Evolutionary conservation across 345 rosid species (phyloP), one percentile per base, ranked within the genome.

Genomic region (Ceriops tagal): DNA sequence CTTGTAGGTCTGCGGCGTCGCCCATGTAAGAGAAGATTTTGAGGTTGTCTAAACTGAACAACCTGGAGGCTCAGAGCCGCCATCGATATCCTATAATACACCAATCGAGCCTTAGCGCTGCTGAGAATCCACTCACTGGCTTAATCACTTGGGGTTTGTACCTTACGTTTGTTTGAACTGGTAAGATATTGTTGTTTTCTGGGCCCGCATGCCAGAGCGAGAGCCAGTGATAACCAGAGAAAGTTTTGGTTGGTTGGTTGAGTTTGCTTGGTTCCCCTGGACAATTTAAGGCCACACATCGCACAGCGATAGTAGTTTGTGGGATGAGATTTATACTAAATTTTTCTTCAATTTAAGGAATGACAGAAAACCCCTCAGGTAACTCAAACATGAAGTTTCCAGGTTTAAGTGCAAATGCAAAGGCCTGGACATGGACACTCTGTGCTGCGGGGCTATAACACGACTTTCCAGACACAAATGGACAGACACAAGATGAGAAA

Each of bases 41-140:
- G 66, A 49, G 82, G 21, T 9, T 71, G 51, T 24, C 56, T 53
- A 19, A 75, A 71, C 46, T 78, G 80, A 47, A 78, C 73, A 26
- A 79, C 61, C 80, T 79, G 90, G 72, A 85, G 74, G 78, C 85
- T 81, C 64, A 85, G 71, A 75, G 88, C 86, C 83, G 82, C 88
- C 97, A 89, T 92, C 79, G 72, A 78, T 74, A 10, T 47, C 8
- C 15, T 34, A 2, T 31, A 2, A 28, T n/a, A 55, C 28, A 13
- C 43, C 16, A 20, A 18, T 8, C 6, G 30, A 26, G 61, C 61
- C 57, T 64, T 30, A 37, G 58, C 13, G 22, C 24, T 26, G 18
- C 19, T 19, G 34, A 22, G 62, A 62, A 3, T 43, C 18, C 22
- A 19, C 16, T 32, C 1, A 2, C 6, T 24, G 70, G 16, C 57